phyloP scores from a whole-genome alignment of 169 alveolate species.

The Miamiensis avidus region DNA sequence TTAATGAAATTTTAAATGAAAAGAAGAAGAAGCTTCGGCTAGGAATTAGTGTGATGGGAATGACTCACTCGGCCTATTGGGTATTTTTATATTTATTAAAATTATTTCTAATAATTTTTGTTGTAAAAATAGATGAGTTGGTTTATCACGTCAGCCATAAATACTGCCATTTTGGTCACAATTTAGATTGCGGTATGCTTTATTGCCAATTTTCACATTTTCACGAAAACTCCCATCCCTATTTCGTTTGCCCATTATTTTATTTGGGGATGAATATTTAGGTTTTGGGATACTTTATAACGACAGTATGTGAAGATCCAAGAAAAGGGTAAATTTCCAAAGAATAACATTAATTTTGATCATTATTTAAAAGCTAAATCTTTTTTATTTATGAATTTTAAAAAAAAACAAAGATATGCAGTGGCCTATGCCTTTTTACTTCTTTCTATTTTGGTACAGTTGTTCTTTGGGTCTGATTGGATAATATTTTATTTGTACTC shows the following conservation, averaged over 20 bases:
- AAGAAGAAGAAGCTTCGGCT: slow-evolving; percentile 64
- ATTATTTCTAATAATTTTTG: no score
- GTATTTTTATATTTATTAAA: no score
- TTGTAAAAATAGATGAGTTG: no score
- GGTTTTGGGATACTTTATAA: slow-evolving; percentile 40
- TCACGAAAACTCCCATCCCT: slow-evolving; percentile 45
- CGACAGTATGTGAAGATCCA: slow-evolving; percentile 38
- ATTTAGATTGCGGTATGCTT: slow-evolving; percentile 31
- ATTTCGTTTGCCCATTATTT: slow-evolving; percentile 25
- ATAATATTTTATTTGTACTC: slow-evolving; percentile 27
- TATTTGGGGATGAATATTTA: slow-evolving; percentile 46
- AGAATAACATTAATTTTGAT: neutral
- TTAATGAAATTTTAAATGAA: slow-evolving; percentile 69
- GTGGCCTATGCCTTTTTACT: slow-evolving; percentile 49
- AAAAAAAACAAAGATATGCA: slow-evolving; percentile 31
- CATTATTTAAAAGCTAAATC: neutral
- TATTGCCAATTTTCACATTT: slow-evolving; percentile 32
- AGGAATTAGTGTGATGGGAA: slow-evolving; percentile 58
- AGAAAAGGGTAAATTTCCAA: slow-evolving; percentile 24
- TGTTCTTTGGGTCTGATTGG: slow-evolving; percentile 27
- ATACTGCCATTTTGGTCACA: slow-evolving; percentile 16
- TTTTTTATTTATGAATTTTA: neutral
- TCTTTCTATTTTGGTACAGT: slow-evolving; percentile 42
- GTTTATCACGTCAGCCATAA: slow-evolving; percentile 35
- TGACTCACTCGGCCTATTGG: slow-evolving; percentile 48